Percentiles rank a stretch among this genome's conserved stretches.
phyloP scores from a whole-genome alignment of 2,329 filamentous ascomycete species.

The Cladosporium cucumerinum region DNA sequence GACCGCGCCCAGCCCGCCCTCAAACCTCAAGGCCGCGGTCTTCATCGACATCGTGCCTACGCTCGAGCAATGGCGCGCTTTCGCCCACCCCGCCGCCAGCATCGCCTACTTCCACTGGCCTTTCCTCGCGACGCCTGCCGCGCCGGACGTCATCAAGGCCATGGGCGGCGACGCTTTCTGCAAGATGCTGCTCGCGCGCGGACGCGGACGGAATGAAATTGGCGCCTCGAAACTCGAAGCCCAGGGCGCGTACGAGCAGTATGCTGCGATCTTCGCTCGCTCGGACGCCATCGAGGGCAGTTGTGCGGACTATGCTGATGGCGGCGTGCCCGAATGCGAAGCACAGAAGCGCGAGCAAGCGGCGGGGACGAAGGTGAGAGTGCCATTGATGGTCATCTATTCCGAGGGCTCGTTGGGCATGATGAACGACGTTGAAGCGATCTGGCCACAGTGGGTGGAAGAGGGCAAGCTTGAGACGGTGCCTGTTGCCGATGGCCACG shows the following conservation, averaged over 20 bases:
- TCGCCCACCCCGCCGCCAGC: constrained; percentile 38
- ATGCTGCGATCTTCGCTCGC: constrained; percentile 43
- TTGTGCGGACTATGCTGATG: constrained; percentile 49
- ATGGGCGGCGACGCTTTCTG: constrained; percentile 43
- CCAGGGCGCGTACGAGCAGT: constrained; percentile 44
- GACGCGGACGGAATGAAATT: constrained; percentile 30
- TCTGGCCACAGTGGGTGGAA: constrained; percentile 48
- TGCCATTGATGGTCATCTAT: constrained; percentile 46
- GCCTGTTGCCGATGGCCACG: constrained; percentile 37
- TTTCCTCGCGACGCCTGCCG: constrained; percentile 47
- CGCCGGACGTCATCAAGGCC: constrained; percentile 43
- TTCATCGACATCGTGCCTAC: constrained; percentile 52
- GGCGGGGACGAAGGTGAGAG: constrained; percentile 42
- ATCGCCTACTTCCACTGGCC: constrained; percentile 51
- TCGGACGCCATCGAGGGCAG: constrained; percentile 42
- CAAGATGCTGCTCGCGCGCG: constrained; percentile 33
- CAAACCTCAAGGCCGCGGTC: constrained; percentile 40
- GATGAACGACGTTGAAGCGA: constrained; percentile 40
- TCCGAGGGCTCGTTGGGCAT: constrained; percentile 42
- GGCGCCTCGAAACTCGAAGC: constrained; percentile 30
- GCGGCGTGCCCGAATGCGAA: constrained; percentile 41
- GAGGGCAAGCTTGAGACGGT: constrained; percentile 32
- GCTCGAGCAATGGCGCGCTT: constrained; percentile 44
- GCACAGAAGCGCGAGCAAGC: constrained; percentile 47
- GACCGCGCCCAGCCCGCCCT: constrained; percentile 37